Conservation (phyloP, 2,329 filamentous ascomycete species). For the Pleochaeta shiraiana region DNA sequence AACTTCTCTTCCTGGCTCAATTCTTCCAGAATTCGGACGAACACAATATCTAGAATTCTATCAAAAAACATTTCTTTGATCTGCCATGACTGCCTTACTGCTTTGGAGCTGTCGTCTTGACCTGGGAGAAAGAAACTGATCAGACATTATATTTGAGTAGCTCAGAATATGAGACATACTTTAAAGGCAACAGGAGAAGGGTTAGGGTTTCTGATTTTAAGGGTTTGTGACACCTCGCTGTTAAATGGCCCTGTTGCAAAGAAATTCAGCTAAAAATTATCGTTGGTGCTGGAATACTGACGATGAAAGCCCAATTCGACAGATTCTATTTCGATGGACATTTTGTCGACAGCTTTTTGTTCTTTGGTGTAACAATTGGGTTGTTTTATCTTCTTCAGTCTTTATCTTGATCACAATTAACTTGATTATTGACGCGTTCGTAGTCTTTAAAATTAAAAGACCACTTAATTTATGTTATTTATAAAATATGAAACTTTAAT, state of each 20-base stretch:
- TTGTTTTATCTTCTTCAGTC: no score
- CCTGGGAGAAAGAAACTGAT: slow-evolving; percentile 27
- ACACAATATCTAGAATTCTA: slow-evolving; percentile 63
- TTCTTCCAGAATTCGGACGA: slow-evolving; percentile 86
- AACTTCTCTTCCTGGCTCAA: slow-evolving; percentile 74
- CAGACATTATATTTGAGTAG: background rate
- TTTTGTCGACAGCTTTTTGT: no score
- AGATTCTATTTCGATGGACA: slow-evolving; percentile 92
- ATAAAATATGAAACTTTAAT: no score
- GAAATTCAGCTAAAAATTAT: slow-evolving; percentile 7
- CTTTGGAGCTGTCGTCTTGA: slow-evolving; percentile 98
- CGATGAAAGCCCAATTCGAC: slow-evolving; percentile 83
- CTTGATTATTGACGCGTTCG: no score
- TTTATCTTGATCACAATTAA: no score
- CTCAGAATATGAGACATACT: slow-evolving; percentile 23
- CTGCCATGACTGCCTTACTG: slow-evolving; percentile 43
- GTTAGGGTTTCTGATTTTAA: slow-evolving; percentile 44
- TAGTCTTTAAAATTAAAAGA: no score
- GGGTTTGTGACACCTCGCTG: slow-evolving; percentile 38
- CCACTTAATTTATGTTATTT: no score
- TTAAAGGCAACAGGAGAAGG: slow-evolving; percentile 44
- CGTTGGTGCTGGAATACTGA: slow-evolving; percentile 26
- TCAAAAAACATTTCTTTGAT: slow-evolving; percentile 8
- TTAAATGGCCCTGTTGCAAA: slow-evolving; percentile 37
- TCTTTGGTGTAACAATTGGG: no score